Evolutionary conservation across 805 yeast genomes (phyloP).

Genomic region (Saccharomycopsis sp.): DNA sequence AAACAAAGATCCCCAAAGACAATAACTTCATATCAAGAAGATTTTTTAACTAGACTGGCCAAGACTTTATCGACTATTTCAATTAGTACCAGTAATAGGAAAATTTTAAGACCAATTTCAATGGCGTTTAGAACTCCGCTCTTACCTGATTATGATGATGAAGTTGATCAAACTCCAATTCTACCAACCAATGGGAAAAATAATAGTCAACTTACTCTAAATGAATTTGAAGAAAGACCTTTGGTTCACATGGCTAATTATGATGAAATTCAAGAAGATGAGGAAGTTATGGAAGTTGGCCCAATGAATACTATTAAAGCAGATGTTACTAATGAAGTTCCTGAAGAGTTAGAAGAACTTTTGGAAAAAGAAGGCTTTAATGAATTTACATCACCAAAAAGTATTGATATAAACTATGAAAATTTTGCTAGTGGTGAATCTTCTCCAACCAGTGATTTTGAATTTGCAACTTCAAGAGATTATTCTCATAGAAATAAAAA

Average conservation of each 20-base stretch:
- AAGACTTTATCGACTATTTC: conserved; percentile 13
- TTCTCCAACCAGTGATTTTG: conserved; percentile 9
- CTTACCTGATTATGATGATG: conserved; percentile 15
- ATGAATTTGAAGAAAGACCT: conserved; percentile 5
- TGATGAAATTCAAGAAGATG: background rate
- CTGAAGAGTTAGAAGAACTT: conserved; percentile 8
- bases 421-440: conserved; percentile 9
- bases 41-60: conserved; percentile 13
- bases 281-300: background rate
- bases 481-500: conserved; percentile 5
- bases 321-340: conserved; percentile 3
- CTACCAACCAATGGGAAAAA: conserved; percentile 12
- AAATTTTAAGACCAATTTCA: conserved; percentile 13
- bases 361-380: conserved; percentile 10
- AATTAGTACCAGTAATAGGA: conserved; percentile 9
- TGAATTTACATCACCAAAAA: conserved; percentile 5
- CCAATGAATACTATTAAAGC: background rate
- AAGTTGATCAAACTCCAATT: conserved; percentile 14
- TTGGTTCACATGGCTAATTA: no score
- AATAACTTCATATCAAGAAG: conserved; percentile 11
- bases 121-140: conserved; percentile 16
- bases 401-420: conserved; percentile 12
- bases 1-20: conserved; percentile 8
- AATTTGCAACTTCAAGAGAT: conserved; percentile 9
- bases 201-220: conserved; percentile 14